These are phyloP conservation scores for Ulvella scutata DNA, from an alignment of 139 green algal genomes.

Conservation along the genomic window DNA sequence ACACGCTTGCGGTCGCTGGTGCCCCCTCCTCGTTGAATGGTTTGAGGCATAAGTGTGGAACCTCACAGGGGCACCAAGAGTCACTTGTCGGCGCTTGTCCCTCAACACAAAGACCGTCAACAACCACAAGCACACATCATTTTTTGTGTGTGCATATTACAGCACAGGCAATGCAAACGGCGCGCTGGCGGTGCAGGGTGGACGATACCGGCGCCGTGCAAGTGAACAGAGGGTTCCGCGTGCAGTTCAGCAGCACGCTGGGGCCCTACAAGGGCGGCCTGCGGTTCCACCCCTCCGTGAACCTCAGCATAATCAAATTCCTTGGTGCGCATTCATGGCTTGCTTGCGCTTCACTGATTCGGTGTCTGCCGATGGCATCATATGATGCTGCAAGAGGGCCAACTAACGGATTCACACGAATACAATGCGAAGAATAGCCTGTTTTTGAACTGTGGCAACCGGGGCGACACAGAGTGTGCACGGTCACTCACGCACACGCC, in stretches of 20 bases:
- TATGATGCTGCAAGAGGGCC: too few species aligned
- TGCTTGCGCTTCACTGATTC: too few species aligned
- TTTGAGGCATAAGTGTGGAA: not conserved
- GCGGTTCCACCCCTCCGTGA: conserved; percentile 63
- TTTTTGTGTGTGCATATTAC: not conserved
- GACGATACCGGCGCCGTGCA: conserved; percentile 29
- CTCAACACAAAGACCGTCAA: not conserved
- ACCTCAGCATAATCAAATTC: conserved; percentile 69
- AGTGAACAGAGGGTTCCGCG: conserved; percentile 54
- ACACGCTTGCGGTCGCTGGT: not conserved
- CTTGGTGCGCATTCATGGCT: too few species aligned
- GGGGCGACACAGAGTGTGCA: too few species aligned
- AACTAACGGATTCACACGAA: too few species aligned
- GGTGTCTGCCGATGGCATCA: too few species aligned
- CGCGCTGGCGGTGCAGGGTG: too few species aligned
- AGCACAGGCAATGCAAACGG: not conserved
- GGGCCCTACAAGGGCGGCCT: conserved; percentile 78
- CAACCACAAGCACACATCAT: not conserved
- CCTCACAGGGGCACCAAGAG: not conserved
- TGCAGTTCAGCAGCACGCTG: conserved; percentile 63
- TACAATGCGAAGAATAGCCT: too few species aligned
- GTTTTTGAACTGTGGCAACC: too few species aligned
- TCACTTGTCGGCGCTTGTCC: not conserved
- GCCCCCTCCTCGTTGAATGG: not conserved
- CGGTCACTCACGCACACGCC: conserved; percentile 19